Base-by-base conservation (phyloP, 2,329 filamentous ascomycete genomes). In the Neonectria neomacrospora region DNA sequence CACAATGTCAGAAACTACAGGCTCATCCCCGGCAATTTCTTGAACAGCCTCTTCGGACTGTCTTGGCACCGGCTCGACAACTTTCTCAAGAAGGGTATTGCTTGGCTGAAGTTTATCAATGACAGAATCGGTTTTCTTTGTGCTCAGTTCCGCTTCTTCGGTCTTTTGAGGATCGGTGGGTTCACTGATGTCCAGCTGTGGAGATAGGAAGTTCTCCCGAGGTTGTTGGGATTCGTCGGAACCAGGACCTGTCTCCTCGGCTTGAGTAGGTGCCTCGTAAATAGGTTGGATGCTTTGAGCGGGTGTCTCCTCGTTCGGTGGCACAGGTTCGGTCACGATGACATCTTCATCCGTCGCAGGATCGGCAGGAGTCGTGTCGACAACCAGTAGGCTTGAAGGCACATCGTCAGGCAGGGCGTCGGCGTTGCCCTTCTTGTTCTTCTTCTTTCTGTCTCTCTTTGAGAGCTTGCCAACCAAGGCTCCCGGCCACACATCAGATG, bases 381-480 rank as follows among this genome's bases (percentile, higher is more conserved):
- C 32, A 10, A 28, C 47, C 32, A 14, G 47, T 30, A 44, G 16
- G 16, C 32, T n/a, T n/a, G 52, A 42, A 34, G 44, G 34, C 26
- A 42, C 51, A 42, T 22, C 7, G 22, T 50, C 44, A 14, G 37
- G 18, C 37, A 42, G 6, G 48, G 51, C 47, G 28, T 54, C 51
- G 22, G 63, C 61, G 39, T 70, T 74, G 18, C 65, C 60, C 44
- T 70, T 72, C 62, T 75, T 76, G 59, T 75, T 77, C 58, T 72
- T 75, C 61, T 75, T 73, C 57, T 76, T 78, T 61, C 77, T 76
- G 54, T 69, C 71, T 44, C 75, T 77, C 57, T 71, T 74, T 23
- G 65, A 62, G 37, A 45, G 50, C 28, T 61, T 64, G 34, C 16
- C 53, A n/a, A 12, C 11, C 18, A 59, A 39, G 28, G n/a, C 28